phyloP scores from a whole-genome alignment of 2,329 filamentous ascomycete species.

The Fonsecaea multimorphosa region DNA sequence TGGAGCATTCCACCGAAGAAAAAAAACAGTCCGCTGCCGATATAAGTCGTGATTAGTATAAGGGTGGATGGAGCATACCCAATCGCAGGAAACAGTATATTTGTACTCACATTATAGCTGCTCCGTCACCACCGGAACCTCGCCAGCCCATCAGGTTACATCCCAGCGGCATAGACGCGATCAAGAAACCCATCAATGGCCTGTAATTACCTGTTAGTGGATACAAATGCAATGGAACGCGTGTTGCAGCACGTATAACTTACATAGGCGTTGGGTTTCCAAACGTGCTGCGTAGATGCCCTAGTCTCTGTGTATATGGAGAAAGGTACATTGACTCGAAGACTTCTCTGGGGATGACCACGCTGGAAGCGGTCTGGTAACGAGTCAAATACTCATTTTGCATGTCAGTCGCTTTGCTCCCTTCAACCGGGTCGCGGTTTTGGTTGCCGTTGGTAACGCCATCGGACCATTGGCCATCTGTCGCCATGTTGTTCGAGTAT shows the following conservation, averaged over 20 bases:
- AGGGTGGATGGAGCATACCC: too few species aligned
- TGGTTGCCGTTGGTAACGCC: too few species aligned
- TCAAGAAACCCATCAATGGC: conserved; percentile 50
- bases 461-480: too few species aligned
- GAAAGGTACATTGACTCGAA: conserved; percentile 23
- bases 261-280: conserved; percentile 44
- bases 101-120: conserved; percentile 43
- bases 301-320: conserved; percentile 16
- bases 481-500: too few species aligned
- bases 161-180: conserved; percentile 24
- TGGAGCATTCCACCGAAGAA: conserved; percentile 43
- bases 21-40: conserved; percentile 24
- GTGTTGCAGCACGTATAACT: too few species aligned
- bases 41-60: conserved; percentile 44
- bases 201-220: too few species aligned
- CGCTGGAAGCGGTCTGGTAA: conserved; percentile 23
- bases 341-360: conserved; percentile 24
- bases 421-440: too few species aligned
- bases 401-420: too few species aligned
- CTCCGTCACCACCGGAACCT: conserved; percentile 53
- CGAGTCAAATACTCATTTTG: conserved; percentile 23
- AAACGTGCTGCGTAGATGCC: conserved; percentile 30
- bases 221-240: too few species aligned
- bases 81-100: conserved; percentile 46
- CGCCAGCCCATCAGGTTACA: conserved; percentile 62